Evolutionary conservation across 371 early-diverging fungal species (phyloP), one percentile per base, ranked within the genome.

Genomic region (Sporodiniella umbellata): DNA sequence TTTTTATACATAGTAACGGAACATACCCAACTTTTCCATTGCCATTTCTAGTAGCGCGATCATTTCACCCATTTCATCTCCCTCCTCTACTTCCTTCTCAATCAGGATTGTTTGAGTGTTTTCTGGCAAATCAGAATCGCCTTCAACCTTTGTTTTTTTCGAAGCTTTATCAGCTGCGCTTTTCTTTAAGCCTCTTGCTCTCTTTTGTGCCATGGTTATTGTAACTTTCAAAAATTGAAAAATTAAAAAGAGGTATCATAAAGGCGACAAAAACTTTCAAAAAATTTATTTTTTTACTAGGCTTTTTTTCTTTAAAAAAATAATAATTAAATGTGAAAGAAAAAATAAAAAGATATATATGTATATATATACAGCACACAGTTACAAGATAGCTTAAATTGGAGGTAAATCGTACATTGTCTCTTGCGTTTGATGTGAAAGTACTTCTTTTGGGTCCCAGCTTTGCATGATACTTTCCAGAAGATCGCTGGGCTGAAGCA

Each of bases 61-160:
- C 31, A 66, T 66, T 45, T 77, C 78, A 37, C 74, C 74, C 15
- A 77, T 56, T 49, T 77, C 78, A 45, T 77, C 78, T 24, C 74
- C 78, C 54, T 77, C 78, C 38, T 77, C 78, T 18, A 77, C 72
- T 14, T 56, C 62, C 35, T 73, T 71, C 58, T 71, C 66, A 43
- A 77, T 45, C n/a, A 77, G 67, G 6, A 77, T 66, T 2, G 78
- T 77, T 58, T 73, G 71, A 12, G 78, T 62, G 48, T 72, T 67
- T 33, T 66, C 70, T 6, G 63, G 63, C 2, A 63, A 24, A 7
- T 64, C 61, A 18, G 53, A 30, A 30, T 22, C 35, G n/a, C 25
- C 37, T 17, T 66, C 60, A 1, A 48, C 37, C 42, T 75, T 75
- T 18, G 64, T 31, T 24, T 75, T 71, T 43, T 75, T 64, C 57